Evolutionary conservation across 208 protist genomes (phyloP), one percentile per base, ranked within the genome.

Genomic region (Acanthamoeba quina): DNA sequence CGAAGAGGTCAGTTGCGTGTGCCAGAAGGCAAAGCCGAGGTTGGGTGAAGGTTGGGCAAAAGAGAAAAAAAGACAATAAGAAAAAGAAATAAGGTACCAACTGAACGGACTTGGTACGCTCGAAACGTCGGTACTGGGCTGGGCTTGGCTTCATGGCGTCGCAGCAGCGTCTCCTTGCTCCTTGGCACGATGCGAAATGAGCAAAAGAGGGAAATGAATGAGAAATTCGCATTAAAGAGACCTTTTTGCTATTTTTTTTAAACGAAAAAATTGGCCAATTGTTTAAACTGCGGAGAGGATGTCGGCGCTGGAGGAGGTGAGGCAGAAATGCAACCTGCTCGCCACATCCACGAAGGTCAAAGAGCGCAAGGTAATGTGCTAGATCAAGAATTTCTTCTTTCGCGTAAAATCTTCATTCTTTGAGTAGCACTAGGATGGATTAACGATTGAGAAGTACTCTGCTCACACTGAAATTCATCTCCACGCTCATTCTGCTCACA

Each of bases 251-350:
- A n/a, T n/a, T 31, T 70, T 70, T 31, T 70, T 70, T 70, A 11
- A 3, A 10, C 26, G 0, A 80, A 19, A 29, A 80, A 29, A 80
- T 41, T 26, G 5, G 37, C 37, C n/a, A 5, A 1, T 31, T 21
- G 78, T n/a, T 5, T 0, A 47, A 49, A 4, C 47, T 1, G 76
- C 29, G 34, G 21, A 19, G 5, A 29, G 29, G 17, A 88, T 88
- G 78, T 88, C 78, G 15, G 47, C 78, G 1, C 78, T 88, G 11
- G 78, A 88, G 54, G 85, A 91, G 44, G 85, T 91, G 29, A 91
- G 74, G 60, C 60, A 91, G 24, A 91, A 91, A 56, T 91, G 85
- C 15, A 74, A 13, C 13, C 56, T 91, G 24, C 60, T 91, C 15
- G 62, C 60, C 54, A 54, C 54, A 0, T 68, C 85, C 10, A 68